phyloP scores from a whole-genome alignment of 1,139 yeast genomes.

The Candida dubliniensis region DNA sequence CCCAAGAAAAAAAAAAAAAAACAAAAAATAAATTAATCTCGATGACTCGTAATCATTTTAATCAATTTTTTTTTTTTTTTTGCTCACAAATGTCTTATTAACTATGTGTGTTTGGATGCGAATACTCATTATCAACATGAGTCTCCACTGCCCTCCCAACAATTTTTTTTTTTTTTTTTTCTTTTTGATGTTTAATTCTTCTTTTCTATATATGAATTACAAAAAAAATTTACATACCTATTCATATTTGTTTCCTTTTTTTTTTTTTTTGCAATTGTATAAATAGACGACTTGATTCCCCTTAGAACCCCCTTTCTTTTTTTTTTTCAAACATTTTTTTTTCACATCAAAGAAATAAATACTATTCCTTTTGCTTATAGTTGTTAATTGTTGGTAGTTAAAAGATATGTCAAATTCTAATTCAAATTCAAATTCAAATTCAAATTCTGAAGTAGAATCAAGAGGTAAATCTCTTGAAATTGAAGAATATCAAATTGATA shows the following conservation, averaged over 20 bases:
- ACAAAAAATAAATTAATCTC: not conserved
- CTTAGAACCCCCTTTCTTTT: not conserved
- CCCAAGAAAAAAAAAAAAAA: not conserved
- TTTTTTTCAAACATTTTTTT: not conserved
- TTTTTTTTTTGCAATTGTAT: not conserved
- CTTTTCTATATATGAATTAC: no score
- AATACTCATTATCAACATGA: not conserved
- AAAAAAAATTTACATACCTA: no score
- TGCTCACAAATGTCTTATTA: not conserved
- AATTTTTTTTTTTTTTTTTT: not conserved
- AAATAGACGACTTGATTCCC: not conserved
- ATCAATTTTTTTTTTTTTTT: not conserved
- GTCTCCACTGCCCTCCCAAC: not conserved
- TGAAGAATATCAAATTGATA: slow-evolving; percentile 11
- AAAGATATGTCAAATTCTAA: not conserved
- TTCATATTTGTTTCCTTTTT: no score
- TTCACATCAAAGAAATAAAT: not conserved
- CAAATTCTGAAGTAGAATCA: slow-evolving; percentile 5
- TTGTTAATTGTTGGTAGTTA: no score
- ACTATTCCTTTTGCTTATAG: no score
- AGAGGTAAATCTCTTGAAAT: slow-evolving; percentile 8
- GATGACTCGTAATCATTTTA: not conserved
- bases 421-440: no score
- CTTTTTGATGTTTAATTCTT: not conserved
- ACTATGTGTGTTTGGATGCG: not conserved